Evolutionary conservation across 306 rosid genomes (phyloP), one percentile per base, ranked within the genome.

Genomic region (Pyrus bretschneideri): DNA sequence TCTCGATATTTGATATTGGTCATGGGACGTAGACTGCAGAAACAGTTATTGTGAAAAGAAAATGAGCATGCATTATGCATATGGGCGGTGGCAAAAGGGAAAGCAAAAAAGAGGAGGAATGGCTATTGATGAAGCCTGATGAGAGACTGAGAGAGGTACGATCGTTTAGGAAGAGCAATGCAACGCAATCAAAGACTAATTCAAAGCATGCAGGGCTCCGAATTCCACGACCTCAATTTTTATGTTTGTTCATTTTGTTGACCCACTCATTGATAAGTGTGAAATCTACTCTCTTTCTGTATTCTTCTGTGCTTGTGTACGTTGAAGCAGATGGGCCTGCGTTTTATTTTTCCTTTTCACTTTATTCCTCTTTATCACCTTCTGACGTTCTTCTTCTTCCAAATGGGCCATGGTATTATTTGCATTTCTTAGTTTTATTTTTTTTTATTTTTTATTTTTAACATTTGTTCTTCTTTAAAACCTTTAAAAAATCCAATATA

Each of bases 1-100:
- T 79, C 35, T 76, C 71, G 62, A 58, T 14, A 27, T 61, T 23
- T 13, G 19, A 78, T 64, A 6, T 83, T 67, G 63, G 76, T 71
- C 81, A 83, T 83, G 86, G 86, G 78, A 81, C 74, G 72, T 61
- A 80, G 70, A 85, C 70, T 79, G 76, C 74, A 75, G 67, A 87
- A 87, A 84, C 81, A 72, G 79, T 66, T 72, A 69, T 76, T 46
- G 73, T 75, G 83, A 84, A 73, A 80, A 83, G 75, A 38, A 73
- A 87, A 84, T 81, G 80, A 79, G 84, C 78, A 78, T 81, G 81
- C 60, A 87, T 15, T 42, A 81, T 70, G 81, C 23, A 64, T 64
- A 64, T 64, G 67, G 30, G 63, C 9, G 85, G 82, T 69, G 79
- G 80, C 73, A 78, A 79, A 73, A 67, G 73, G 78, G 85, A 80